Conservation (phyloP, 2,329 filamentous ascomycete species). For the Xylaria arbuscula region DNA sequence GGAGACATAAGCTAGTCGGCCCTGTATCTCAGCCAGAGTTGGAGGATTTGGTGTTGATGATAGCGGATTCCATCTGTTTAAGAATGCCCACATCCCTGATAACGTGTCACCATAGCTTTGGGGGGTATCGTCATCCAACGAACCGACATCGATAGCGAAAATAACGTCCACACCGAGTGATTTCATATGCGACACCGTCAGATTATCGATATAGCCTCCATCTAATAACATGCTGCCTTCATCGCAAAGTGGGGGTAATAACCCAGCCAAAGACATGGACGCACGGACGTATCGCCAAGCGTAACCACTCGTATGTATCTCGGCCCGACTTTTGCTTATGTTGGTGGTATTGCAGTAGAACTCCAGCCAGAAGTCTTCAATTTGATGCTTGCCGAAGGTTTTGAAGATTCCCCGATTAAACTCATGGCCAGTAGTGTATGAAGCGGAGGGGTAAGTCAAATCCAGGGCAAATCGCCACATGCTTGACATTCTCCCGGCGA, state of each 20-base stretch:
- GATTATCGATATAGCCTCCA: conserved; percentile 95
- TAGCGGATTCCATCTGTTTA: conserved; percentile 98
- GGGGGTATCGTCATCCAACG: conserved; percentile 89
- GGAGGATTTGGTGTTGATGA: conserved; percentile 90
- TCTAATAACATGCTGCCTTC: conserved; percentile 97
- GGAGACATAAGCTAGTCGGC: conserved; percentile 91
- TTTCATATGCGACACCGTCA: conserved; percentile 98
- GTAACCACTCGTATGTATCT: conserved; percentile 96
- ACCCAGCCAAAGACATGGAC: conserved; percentile 93
- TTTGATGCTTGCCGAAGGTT: conserved; percentile 94
- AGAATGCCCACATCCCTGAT: conserved; percentile 92
- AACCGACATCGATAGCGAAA: conserved; percentile 94
- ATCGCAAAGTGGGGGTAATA: conserved; percentile 93
- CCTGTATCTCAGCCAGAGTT: conserved; percentile 95
- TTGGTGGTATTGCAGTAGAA: conserved; percentile 99
- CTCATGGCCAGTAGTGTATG: conserved; percentile 97
- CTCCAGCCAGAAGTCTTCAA: conserved; percentile 98
- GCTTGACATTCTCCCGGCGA: conserved; percentile 97
- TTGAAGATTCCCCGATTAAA: conserved; percentile 99
- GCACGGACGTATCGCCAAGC: conserved; percentile 97
- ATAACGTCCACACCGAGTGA: conserved; percentile 91
- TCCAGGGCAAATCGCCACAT: conserved; percentile 99
- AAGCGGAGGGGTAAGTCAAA: conserved; percentile 93
- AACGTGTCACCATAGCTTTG: conserved; percentile 94
- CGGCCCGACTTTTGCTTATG: conserved; percentile 90